Percentiles rank a stretch among this genome's conserved stretches.
Conservation (phyloP, 164 flowering plant genomes). For the Dillenia suffruticosa region DNA sequence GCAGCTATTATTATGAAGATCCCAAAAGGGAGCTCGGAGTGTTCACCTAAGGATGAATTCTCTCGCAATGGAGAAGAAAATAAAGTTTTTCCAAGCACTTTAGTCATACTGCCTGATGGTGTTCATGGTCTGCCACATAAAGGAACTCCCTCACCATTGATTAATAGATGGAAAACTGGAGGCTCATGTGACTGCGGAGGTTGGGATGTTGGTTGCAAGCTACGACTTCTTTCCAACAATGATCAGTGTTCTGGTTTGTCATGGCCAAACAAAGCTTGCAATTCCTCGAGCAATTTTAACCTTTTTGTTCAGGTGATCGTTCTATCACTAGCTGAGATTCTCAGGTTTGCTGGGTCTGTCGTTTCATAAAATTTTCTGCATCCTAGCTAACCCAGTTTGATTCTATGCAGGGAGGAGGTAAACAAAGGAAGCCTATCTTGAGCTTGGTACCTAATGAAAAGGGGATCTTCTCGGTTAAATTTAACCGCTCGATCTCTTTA, state of each 20-base stretch:
- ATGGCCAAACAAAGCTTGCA: conserved; percentile 13
- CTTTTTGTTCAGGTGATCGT: conserved; percentile 62
- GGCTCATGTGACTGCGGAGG: conserved; percentile 98
- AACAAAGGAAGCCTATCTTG: conserved; percentile 38
- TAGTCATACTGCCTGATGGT: conserved; percentile 73
- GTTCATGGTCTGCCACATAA: conserved; percentile 64
- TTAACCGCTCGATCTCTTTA: conserved; percentile 46
- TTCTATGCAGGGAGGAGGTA: conserved; percentile 42
- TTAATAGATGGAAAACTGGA: conserved; percentile 78
- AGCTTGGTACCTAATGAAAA: conserved; percentile 42
- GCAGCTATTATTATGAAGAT: conserved; percentile 63
- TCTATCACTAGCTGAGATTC: too few relatives aligned
- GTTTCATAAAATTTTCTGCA: background rate
- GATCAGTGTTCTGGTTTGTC: conserved; percentile 9
- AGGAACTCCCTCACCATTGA: conserved; percentile 69
- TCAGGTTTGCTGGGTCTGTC: too few relatives aligned
- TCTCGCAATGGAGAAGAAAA: conserved; percentile 14
- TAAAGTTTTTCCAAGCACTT: conserved; percentile 13
- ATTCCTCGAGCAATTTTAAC: conserved; percentile 29
- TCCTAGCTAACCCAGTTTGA: background rate
- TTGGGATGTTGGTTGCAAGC: conserved; percentile 89
- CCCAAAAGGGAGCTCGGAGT: conserved; percentile 16
- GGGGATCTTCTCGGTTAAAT: conserved; percentile 54
- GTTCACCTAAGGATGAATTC: conserved; percentile 10
- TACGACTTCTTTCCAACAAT: conserved; percentile 43